A percentile compares a stretch with the other conserved stretches of the same genome.
Conservation (phyloP, 2,329 filamentous ascomycete species). For the Decorospora gaudefroyi region DNA sequence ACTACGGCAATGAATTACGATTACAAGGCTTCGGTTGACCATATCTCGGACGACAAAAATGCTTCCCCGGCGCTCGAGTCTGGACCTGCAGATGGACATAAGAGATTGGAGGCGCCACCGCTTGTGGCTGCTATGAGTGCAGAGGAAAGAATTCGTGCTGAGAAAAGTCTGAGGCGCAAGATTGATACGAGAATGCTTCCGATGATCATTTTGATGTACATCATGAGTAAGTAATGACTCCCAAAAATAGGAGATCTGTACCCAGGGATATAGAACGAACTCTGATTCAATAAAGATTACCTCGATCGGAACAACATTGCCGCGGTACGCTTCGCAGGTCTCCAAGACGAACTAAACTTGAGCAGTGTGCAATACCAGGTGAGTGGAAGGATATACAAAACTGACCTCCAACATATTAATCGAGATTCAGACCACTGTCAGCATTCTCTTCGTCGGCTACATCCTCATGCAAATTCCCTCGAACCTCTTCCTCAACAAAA, state of each 20-base stretch:
- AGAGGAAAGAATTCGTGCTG: conserved; percentile 58
- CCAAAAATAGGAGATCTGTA: background rate
- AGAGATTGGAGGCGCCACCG: conserved; percentile 39
- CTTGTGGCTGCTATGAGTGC: conserved; percentile 52
- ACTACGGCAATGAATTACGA: conserved; percentile 23
- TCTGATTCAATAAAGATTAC: conserved; percentile 4
- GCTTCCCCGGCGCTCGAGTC: conserved; percentile 12
- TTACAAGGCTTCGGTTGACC: conserved; percentile 28
- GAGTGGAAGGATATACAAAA: too few species aligned
- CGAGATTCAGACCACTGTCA: conserved; percentile 36
- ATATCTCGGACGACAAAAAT: conserved; percentile 28
- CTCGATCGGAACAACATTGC: conserved; percentile 69
- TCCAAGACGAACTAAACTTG: conserved; percentile 64
- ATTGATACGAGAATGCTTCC: conserved; percentile 71
- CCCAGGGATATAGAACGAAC: background rate
- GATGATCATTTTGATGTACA: conserved; percentile 74
- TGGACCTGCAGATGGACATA: conserved; percentile 20
- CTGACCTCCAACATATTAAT: background rate
- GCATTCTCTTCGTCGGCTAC: conserved; percentile 65
- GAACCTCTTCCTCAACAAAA: conserved; percentile 53
- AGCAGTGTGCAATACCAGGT: conserved; percentile 65
- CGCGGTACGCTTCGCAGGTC: conserved; percentile 63
- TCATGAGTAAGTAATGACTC: conserved; percentile 66
- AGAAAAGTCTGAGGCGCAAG: conserved; percentile 68
- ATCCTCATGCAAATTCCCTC: conserved; percentile 54